A percentile compares a stretch with the other conserved stretches of the same genome.
These are phyloP conservation scores for Starmerella ratchasimensis DNA, from an alignment of 805 yeast genomes.

Conservation along the genomic window DNA sequence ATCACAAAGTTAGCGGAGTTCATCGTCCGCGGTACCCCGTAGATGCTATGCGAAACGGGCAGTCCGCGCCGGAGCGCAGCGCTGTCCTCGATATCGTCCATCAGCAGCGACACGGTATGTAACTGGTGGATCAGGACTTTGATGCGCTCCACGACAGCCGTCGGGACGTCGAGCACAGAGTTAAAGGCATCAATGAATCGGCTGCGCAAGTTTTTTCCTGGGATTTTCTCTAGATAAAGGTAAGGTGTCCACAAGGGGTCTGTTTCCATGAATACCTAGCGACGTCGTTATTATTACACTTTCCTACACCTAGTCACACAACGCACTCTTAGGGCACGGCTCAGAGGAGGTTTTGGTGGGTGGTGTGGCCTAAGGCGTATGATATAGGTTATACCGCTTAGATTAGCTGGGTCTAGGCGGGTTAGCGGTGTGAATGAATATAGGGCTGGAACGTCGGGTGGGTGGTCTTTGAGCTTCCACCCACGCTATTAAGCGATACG, in stretches of 20 bases:
- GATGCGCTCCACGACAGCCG: slow-evolving; percentile 29
- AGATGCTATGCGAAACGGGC: slow-evolving; percentile 66
- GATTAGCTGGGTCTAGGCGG: too few species aligned
- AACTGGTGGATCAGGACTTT: slow-evolving; percentile 41
- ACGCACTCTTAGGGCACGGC: too few species aligned
- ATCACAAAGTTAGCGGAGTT: slow-evolving; percentile 76
- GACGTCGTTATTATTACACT: too few species aligned
- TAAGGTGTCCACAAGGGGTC: slow-evolving; percentile 34
- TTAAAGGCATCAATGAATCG: slow-evolving; percentile 42
- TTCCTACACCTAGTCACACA: too few species aligned
- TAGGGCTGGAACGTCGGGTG: too few species aligned
- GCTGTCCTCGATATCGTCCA: slow-evolving; percentile 82
- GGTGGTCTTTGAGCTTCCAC: too few species aligned
- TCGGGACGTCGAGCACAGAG: slow-evolving; percentile 34
- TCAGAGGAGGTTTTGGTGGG: too few species aligned
- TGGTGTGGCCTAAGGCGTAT: too few species aligned
- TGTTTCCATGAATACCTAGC: too few species aligned
- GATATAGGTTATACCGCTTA: too few species aligned
- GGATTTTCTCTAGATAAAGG: slow-evolving; percentile 34
- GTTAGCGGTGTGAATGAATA: too few species aligned
- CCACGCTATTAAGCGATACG: too few species aligned
- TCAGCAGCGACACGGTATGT: slow-evolving; percentile 52
- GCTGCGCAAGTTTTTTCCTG: slow-evolving; percentile 46
- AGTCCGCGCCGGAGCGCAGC: slow-evolving; percentile 60
- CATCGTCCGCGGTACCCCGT: slow-evolving; percentile 66